Base-by-base conservation (phyloP, 805 yeast genomes). In the Wickerhamomyces strasburgensis region DNA sequence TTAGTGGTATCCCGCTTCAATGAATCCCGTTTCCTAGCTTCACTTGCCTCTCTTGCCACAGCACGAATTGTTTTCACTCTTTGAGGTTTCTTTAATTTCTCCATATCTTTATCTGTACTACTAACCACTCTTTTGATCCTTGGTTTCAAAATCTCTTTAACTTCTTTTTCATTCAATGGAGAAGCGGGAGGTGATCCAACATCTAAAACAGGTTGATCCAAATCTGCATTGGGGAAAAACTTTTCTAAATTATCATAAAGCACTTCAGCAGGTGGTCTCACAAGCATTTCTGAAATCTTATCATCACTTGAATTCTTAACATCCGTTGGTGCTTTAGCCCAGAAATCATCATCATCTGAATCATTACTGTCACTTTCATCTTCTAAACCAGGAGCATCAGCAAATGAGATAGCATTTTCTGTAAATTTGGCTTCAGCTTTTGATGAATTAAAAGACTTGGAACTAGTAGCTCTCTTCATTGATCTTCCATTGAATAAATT, bases 211-310 rank as follows among this genome's bases (percentile, higher is more conserved):
- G 97, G 95, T 50, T 82, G 84, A 56, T 93, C 99, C 42, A 93
- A 70, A 60, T 90, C 90, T 0, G 97, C 80, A 49, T 84, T 73
- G 0, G 98, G 98, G 68, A 93, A 93, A 57, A 84, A 93, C 52
- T 76, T 75, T 48, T 93, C 99, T 44, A 93, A 72, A 51, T 93
- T 89, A 38, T 87, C 86, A 56, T 89, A 93, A 21, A 93, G 82
- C 29, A 85, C 94, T 53, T 90, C 98, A 1, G 95, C 83, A 0
- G 98, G 88, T 2, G 99, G 99, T 56, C 99, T 77, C 13, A 93
- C 81, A 6, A 82, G 79, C 86, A 80, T 76, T 38, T 62, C 63
- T 19, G 52, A 41, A 17, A 50, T 66, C 45, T 51, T 39, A 10
- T 62, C 52, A 16, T 51, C 49, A 29, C 54, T 50, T 10, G 49